Base-by-base conservation (phyloP, 2,329 filamentous ascomycete species). In the Didymella keratinophila region DNA sequence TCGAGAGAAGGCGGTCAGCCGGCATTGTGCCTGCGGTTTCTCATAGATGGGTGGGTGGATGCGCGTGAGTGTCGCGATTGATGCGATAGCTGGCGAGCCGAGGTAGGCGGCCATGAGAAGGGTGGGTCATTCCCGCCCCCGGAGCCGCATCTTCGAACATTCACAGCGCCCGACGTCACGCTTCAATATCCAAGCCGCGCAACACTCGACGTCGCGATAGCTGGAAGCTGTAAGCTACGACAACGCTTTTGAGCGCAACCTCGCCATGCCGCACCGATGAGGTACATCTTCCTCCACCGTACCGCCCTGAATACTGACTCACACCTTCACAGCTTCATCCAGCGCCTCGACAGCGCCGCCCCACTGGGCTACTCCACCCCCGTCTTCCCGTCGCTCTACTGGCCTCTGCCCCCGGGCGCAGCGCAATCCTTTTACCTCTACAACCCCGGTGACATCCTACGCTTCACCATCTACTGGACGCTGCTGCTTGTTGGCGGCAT, bases 391-490 rank as follows among this genome's bases (percentile, higher is more conserved):
- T 91, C 90, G 36, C 87, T 97, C 60, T 92, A 92, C 79, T 89
- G 91, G 85, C 87, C 89, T 32, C 79, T 88, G 44, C 82, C 84
- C 23, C 81, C 88, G 12, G 75, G 76, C 58, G 79, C 84, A 43
- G 83, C 84, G 59, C 84, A 86, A 36, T 78, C 83, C 32, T 78
- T 80, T 62, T 89, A 88, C 69, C 87, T 97, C 66, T 94, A 91
- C 80, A 84, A 89, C 70, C 83, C 91, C 2, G 75, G 78, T 59
- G 92, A 96, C 72, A 91, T 96, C 54, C 94, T 92, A 89, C 89
- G 89, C 64, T 97, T 95, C 76, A 97, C 92, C 1, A 79, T 95
- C 16, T 85, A 89, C 72, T 97, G 93, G 93, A 96, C 92, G 0
- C 78, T 96, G 36, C 86, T 96, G 28, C 86, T 92, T 65, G 94